Evolutionary conservation across 345 rosid genomes (phyloP).

Genomic region (Brassica napus): DNA sequence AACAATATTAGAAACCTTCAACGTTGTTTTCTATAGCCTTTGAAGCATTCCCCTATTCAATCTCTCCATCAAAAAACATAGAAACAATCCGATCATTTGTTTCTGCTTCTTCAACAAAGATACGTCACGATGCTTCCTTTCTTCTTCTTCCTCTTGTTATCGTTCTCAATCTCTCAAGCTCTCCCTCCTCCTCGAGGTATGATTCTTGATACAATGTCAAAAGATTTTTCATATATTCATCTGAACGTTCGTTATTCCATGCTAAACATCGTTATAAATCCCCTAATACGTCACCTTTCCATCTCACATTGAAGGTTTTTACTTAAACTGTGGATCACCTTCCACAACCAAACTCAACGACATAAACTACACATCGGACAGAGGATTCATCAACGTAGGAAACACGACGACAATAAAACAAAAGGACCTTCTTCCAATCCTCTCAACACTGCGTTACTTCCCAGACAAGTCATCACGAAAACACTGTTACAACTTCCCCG

Average conservation of each 20-base stretch:
- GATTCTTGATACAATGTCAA: background rate
- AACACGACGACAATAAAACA: slow-evolving; percentile 51
- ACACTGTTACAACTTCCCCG: slow-evolving; percentile 64
- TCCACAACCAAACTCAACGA: slow-evolving; percentile 40
- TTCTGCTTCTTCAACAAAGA: background rate
- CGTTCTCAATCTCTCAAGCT: slow-evolving; percentile 29
- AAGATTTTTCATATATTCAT: background rate
- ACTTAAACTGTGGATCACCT: slow-evolving; percentile 62
- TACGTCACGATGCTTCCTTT: slow-evolving; percentile 42
- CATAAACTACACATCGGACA: slow-evolving; percentile 61
- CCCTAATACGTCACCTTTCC: slow-evolving; percentile 5
- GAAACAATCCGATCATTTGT: background rate
- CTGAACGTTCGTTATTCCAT: background rate
- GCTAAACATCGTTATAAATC: background rate
- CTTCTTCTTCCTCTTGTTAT: slow-evolving; percentile 66
- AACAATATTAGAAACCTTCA: slow-evolving; percentile 38
- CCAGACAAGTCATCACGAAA: slow-evolving; percentile 57
- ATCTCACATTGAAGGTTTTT: slow-evolving; percentile 46
- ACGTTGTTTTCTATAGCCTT: slow-evolving; percentile 44
- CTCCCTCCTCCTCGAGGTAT: slow-evolving; percentile 58
- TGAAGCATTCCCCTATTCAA: background rate
- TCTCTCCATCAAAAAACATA: background rate
- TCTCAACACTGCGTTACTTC: slow-evolving; percentile 72
- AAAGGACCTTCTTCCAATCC: slow-evolving; percentile 49
- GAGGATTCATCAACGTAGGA: slow-evolving; percentile 62